Conservation (phyloP, 805 yeast species). For the Candida odintsovae region DNA sequence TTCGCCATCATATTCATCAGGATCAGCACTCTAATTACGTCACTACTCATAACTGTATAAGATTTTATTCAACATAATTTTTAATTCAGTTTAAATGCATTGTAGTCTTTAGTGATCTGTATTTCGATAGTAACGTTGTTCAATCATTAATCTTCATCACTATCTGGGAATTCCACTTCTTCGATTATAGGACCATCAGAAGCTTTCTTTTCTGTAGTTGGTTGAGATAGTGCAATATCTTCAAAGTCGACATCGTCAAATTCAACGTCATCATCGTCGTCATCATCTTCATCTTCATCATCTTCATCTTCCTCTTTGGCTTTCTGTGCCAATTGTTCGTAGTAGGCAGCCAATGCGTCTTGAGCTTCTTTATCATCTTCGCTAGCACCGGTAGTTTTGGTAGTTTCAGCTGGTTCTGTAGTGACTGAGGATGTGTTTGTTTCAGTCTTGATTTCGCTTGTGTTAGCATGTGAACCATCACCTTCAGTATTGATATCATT, state of each 20-base stretch:
- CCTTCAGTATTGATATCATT: not conserved
- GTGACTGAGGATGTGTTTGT: conserved; percentile 4
- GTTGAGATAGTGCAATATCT: conserved; percentile 23
- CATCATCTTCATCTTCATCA: conserved; percentile 26
- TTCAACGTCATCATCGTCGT: conserved; percentile 39
- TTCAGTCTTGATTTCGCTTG: conserved; percentile 16
- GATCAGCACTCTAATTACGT: too few species aligned
- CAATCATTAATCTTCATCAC: conserved; percentile 20
- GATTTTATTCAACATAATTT: not conserved
- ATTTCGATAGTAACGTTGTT: not conserved
- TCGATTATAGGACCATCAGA: conserved; percentile 8
- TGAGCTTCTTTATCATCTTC: conserved; percentile 19
- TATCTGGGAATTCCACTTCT: conserved; percentile 25
- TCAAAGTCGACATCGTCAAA: conserved; percentile 46
- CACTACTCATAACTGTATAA: not conserved
- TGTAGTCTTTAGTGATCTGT: not conserved
- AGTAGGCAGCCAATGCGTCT: conserved; percentile 22
- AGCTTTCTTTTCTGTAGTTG: not conserved
- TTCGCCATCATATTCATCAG: too few species aligned
- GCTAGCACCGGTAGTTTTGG: conserved; percentile 11
- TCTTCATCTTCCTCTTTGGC: conserved; percentile 22
- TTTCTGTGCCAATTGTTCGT: conserved; percentile 23
- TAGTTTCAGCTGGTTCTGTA: conserved; percentile 2
- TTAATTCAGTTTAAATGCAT: not conserved
- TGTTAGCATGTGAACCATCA: conserved; percentile 11